A percentile compares a stretch with the other conserved stretches of the same genome.
Evolutionary conservation across 1,284 basidiomycete genomes (phyloP).

Genomic region (Athelia sp.): DNA sequence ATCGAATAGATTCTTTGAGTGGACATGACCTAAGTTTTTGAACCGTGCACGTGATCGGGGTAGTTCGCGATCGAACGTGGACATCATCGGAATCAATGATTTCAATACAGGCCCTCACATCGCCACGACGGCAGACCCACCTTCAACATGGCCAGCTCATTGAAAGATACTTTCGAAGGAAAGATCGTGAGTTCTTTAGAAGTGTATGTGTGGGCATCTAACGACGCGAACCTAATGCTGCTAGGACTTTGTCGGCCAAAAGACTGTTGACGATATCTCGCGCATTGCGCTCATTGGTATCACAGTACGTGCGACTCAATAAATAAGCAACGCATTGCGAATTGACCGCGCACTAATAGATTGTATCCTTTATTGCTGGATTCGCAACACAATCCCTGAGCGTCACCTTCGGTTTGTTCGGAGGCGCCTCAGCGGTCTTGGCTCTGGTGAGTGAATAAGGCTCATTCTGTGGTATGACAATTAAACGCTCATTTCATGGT

Average conservation of each 20-base stretch:
- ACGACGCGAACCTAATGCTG: not conserved
- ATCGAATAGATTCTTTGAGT: no score
- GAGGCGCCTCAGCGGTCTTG: slow-evolving; percentile 37
- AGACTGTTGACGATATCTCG: slow-evolving; percentile 47
- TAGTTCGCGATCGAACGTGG: no score
- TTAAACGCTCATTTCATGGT: slow-evolving; percentile 1
- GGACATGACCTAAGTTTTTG: no score
- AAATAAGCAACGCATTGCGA: no score
- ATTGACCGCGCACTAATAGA: no score
- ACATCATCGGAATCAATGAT: no score
- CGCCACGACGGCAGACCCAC: no score
- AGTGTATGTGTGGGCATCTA: not conserved
- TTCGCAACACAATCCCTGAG: slow-evolving; percentile 55
- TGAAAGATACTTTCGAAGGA: not conserved
- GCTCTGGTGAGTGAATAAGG: slow-evolving; percentile 49
- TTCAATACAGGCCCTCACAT: no score
- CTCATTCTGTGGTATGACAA: slow-evolving; percentile 2
- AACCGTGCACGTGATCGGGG: no score
- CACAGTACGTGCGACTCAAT: no score
- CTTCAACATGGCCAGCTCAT: not conserved
- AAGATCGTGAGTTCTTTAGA: slow-evolving; percentile 1
- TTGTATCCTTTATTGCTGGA: slow-evolving; percentile 59
- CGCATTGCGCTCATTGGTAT: slow-evolving; percentile 36
- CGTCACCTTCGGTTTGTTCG: slow-evolving; percentile 54
- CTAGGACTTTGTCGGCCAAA: slow-evolving; percentile 75